Evolutionary conservation across 139 green algal genomes (phyloP), one percentile per base, ranked within the genome.

Genomic region (Marvania coccoides): DNA sequence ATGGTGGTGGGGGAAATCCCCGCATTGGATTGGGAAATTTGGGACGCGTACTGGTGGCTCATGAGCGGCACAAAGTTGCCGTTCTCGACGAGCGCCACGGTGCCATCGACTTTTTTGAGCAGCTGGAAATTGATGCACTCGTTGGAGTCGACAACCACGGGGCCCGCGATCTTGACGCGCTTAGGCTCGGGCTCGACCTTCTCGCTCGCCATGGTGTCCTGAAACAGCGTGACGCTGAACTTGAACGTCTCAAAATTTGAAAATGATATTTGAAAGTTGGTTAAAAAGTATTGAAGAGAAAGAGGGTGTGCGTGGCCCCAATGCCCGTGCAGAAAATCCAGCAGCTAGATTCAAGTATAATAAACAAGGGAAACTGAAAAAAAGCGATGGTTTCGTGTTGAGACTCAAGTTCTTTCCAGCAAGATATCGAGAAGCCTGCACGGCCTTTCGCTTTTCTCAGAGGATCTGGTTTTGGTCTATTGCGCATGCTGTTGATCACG

Each of bases 41-140:
- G 42, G 19, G 19, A 28, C 29, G 10, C 65, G 62, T 34, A 74
- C 60, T 82, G 77, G 37, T 84, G 77, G 9, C 34, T 70, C 38
- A 83, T 75, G 4, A 76, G 61, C 4, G 77, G 77, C 5, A 55
- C 55, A 37, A 82, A 83, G 45, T 26, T 31, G 12, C 55, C 63
- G 5, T 55, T 38, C 14, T 63, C 57, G 4, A 60, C 39, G 7
- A 68, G n/a, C 6, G 47, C 34, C 10, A 33, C 39, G 5, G 14
- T 6, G 0, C 45, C 64, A 2, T 30, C 36, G 24, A 12, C 12
- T 39, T 19, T 37, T 1, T 68, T 51, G 6, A 77, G 36, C 56
- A 77, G 55, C 35, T 75, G 71, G 13, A 78, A 78, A 19, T 19
- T 75, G 45, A 78, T 68, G 12, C 47, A 47, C 36, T 69, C 46